phyloP scores from a whole-genome alignment of 257 asterid species.

The Solanum paucissectum region DNA sequence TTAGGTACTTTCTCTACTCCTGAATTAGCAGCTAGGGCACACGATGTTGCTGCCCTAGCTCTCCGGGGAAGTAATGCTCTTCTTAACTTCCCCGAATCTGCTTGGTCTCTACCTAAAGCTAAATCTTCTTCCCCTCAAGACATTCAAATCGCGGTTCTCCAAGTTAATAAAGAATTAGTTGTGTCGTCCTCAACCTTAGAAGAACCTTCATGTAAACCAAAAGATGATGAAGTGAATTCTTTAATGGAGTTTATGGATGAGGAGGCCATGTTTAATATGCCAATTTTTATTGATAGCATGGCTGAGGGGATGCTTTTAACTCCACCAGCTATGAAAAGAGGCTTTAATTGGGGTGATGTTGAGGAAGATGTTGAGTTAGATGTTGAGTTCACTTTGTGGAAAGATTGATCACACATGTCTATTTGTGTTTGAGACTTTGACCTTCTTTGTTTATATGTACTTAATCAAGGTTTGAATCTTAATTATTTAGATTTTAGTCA shows the following conservation, averaged over 20 bases:
- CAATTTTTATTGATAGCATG: conserved; percentile 55
- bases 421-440: background rate
- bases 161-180: conserved; percentile 10
- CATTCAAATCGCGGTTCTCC: conserved; percentile 20
- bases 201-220: background rate
- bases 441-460: background rate
- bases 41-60: conserved; percentile 41
- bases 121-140: conserved; percentile 18
- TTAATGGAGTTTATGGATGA: conserved; percentile 32
- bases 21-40: conserved; percentile 51
- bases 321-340: conserved; percentile 60
- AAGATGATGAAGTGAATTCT: background rate
- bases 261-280: conserved; percentile 66
- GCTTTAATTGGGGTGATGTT: conserved; percentile 33
- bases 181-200: background rate
- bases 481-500: background rate
- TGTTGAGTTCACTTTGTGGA: conserved; percentile 52
- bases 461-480: background rate
- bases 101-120: conserved; percentile 15
- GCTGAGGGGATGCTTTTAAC: conserved; percentile 82
- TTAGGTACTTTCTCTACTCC: conserved; percentile 29
- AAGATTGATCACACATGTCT: background rate
- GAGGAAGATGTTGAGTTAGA: conserved; percentile 19
- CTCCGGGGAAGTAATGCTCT: conserved; percentile 19
- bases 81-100: conserved; percentile 22